phyloP scores from a whole-genome alignment of 495 filamentous ascomycete species.

The Ascobolus immersus region DNA sequence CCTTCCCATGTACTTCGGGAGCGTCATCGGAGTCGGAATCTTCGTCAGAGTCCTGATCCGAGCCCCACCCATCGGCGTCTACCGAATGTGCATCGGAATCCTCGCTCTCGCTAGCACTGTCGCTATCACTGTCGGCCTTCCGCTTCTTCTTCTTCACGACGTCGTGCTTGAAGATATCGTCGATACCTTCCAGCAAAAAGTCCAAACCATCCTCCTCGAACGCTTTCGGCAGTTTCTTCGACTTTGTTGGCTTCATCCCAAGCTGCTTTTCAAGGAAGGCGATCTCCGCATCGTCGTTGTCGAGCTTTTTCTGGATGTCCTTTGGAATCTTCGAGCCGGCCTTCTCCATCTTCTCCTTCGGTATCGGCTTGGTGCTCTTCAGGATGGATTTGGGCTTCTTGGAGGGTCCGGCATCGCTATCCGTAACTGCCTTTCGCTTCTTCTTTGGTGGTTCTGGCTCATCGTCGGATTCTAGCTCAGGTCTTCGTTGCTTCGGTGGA shows the following conservation, averaged over 20 bases:
- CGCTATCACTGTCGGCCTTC: constrained; percentile 33
- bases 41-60: constrained; percentile 11
- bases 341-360: constrained; percentile 7
- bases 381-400: constrained; percentile 21
- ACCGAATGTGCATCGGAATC: constrained; percentile 14
- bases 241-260: constrained; percentile 61
- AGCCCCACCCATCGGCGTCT: constrained; percentile 14
- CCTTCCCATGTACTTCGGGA: constrained; percentile 16
- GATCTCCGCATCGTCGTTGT: constrained; percentile 64
- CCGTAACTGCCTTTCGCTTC: constrained; percentile 15
- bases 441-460: constrained; percentile 11
- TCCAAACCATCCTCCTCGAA: constrained; percentile 72
- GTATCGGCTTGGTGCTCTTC: constrained; percentile 19
- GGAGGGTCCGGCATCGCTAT: constrained; percentile 5
- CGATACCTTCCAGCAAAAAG: constrained; percentile 47
- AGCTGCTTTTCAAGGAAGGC: constrained; percentile 69
- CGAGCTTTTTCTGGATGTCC: constrained; percentile 35
- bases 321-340: constrained; percentile 22
- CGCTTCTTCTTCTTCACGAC: constrained; percentile 39
- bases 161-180: constrained; percentile 25
- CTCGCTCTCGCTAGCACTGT: constrained; percentile 18
- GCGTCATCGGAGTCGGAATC: constrained; percentile 17
- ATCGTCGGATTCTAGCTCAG: constrained; percentile 7
- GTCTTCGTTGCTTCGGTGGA: not conserved
- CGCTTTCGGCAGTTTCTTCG: constrained; percentile 43